Base-by-base conservation (phyloP, 2,329 filamentous ascomycete species). In the Helotiales sp. region DNA sequence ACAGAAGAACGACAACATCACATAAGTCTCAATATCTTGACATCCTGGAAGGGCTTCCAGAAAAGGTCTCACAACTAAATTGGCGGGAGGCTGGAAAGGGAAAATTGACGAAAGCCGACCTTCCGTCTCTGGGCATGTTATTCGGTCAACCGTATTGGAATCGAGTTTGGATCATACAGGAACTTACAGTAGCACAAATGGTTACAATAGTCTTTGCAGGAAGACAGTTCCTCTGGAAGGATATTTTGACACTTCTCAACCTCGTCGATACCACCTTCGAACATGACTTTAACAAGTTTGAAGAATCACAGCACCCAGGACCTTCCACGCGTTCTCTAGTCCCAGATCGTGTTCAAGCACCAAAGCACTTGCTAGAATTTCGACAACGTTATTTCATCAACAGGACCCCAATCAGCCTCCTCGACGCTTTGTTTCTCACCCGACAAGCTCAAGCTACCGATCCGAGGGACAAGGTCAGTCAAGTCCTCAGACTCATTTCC, bases 191-290 rank as follows among this genome's bases (percentile, higher is more conserved):
- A 25, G 57, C 44, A 24, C 22, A 38, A n/a, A 55, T 51, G 10
- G 60, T 55, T 12, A 44, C 13, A 19, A 44, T 62, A 7, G 42
- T 54, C 12, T 55, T 54, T 27, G 51, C 51, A 5, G 27, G n/a
- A 12, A 13, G 24, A n/a, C 47, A 57, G 15, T 36, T 55, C n/a
- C 29, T 24, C n/a, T 62, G 57, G 57, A 49, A 57, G 15, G 19
- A 70, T 29, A 67, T 72, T 60, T 70, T 69, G 54, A 50, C 25
- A 55, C 31, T 52, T 22, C 38, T 55, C n/a, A 3, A 31, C 48
- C 19, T n/a, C 27, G 13, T 29, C 34, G 33, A 40, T 30, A 44
- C 44, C 24, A 9, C 24, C 5, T 15, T 6, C 33, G 17, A 25
- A 36, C 12, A 42, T 17, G 29, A 31, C n/a, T n/a, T n/a, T n/a